Conservation (phyloP, 2,329 filamentous ascomycete genomes). For the Bipolaris cookei region DNA sequence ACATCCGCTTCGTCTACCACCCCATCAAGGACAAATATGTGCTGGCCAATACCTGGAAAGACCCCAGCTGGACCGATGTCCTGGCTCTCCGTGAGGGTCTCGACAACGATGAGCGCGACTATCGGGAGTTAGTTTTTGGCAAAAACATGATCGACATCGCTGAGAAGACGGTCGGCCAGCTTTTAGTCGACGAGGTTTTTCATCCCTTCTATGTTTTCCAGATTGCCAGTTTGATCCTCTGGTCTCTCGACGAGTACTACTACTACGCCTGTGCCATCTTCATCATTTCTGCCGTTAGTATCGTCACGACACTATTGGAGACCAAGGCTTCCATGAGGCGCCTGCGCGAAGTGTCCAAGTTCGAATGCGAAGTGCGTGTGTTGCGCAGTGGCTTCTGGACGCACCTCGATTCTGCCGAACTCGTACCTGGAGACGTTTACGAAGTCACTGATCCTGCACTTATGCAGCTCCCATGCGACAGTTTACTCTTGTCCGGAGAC, state of each 20-base stretch:
- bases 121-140: constrained; percentile 85
- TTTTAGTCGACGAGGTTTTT: constrained; percentile 92
- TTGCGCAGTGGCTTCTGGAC: constrained; percentile 96
- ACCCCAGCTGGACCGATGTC: constrained; percentile 84
- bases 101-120: constrained; percentile 84
- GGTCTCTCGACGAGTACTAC: constrained; percentile 96
- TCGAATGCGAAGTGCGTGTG: constrained; percentile 94
- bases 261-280: constrained; percentile 98
- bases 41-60: constrained; percentile 89
- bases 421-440: constrained; percentile 95
- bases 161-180: constrained; percentile 80
- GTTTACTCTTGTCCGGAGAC: constrained; percentile 87
- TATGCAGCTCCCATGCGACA: constrained; percentile 88
- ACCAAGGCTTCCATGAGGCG: constrained; percentile 91
- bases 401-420: constrained; percentile 81
- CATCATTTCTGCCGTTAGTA: constrained; percentile 90
- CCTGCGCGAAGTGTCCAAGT: constrained; percentile 87
- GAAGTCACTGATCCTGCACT: constrained; percentile 94
- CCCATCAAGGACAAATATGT: constrained; percentile 88
- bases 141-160: constrained; percentile 91
- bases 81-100: constrained; percentile 77
- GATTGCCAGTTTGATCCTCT: constrained; percentile 88
- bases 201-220: constrained; percentile 99
- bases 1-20: constrained; percentile 91
- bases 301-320: constrained; percentile 85